Percentiles rank a stretch among this genome's conserved stretches.
Evolutionary conservation across 805 yeast species (phyloP).

Genomic region (Sugiyamaella mastotermitis): DNA sequence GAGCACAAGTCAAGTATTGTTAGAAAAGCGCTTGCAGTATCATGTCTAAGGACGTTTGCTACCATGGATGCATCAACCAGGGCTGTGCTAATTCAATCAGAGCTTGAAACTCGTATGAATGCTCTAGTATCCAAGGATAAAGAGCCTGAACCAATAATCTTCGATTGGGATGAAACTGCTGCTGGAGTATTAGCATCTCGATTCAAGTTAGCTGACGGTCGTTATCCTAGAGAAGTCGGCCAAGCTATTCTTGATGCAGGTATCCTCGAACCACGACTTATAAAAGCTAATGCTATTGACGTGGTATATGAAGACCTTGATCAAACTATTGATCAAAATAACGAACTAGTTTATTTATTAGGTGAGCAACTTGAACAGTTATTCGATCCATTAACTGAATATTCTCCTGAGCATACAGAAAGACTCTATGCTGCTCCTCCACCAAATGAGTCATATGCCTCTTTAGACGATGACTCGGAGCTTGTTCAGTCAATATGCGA

Average conservation of each 20-base stretch:
- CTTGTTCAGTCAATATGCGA: conserved; percentile 47
- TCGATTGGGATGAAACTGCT: conserved; percentile 69
- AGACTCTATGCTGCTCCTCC: conserved; percentile 60
- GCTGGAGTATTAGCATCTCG: conserved; percentile 76
- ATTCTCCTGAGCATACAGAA: conserved; percentile 85
- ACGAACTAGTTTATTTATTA: conserved; percentile 63
- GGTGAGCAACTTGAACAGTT: conserved; percentile 85
- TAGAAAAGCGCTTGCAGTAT: conserved; percentile 69
- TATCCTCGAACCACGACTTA: conserved; percentile 41
- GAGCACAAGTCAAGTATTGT: conserved; percentile 50
- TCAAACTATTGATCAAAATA: conserved; percentile 56
- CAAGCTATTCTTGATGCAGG: conserved; percentile 51
- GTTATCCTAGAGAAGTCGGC: conserved; percentile 55
- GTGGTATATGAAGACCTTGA: conserved; percentile 60
- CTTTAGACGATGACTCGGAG: conserved; percentile 29
- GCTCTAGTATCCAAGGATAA: conserved; percentile 10
- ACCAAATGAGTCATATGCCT: conserved; percentile 8
- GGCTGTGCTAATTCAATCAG: conserved; percentile 2
- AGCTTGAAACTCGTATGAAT: conserved; percentile 6
- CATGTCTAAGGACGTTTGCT: conserved; percentile 62
- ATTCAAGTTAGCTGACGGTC: conserved; percentile 50
- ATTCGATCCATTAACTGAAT: conserved; percentile 85
- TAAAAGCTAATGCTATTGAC: conserved; percentile 59
- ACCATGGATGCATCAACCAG: conserved; percentile 37
- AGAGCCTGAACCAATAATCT: conserved; percentile 13